Evolutionary conservation across 2,329 filamentous ascomycete genomes (phyloP), one percentile per base, ranked within the genome.

Genomic region (Colletotrichum sp.): DNA sequence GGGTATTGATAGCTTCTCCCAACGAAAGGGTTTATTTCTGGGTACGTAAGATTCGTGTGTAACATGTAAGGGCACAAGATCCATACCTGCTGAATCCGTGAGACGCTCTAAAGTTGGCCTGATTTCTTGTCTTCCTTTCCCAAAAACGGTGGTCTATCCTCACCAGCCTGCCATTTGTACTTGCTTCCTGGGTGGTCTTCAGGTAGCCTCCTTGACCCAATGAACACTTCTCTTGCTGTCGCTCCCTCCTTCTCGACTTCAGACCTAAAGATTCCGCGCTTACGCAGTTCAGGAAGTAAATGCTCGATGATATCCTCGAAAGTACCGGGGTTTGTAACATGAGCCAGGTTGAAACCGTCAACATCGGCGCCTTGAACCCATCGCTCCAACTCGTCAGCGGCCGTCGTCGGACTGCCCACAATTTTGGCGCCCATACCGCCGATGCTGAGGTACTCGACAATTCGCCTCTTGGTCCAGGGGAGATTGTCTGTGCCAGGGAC

Each of bases 401-500:
- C 85, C 0, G 83, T 86, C 8, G 78, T 78, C 8, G 87, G 82
- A 15, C 84, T 86, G 5, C 89, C 89, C 10, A 90, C 84, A 5
- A 83, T 81, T 2, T 90, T 85, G 0, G 89, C 88, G 0, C 87
- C 87, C 18, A 89, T 80, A 1, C 88, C 87, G 18, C 89, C 88
- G 28, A 90, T 86, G 1, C 87, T 81, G 30, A 92, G 81, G 77
- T 90, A 91, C 76, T 91, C 89, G 36, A 90, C 89, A 2, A 89
- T 89, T 73, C 89, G 87, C 1, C 81, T 82, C 79, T 92, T 92
- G 80, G 91, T 91, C 87, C 89, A 92, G 1, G 86, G 88, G 0
- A 77, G 60, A n/a, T 70, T 74, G 15, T 74, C 67, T 5, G 75
- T 75, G 1, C 77, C 78, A 13, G 74, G 77, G 4, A 77, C 75